A percentile compares a stretch with the other conserved stretches of the same genome.
Conservation (phyloP, 2,329 filamentous ascomycete genomes). For the Colletotrichum spaethianum region DNA sequence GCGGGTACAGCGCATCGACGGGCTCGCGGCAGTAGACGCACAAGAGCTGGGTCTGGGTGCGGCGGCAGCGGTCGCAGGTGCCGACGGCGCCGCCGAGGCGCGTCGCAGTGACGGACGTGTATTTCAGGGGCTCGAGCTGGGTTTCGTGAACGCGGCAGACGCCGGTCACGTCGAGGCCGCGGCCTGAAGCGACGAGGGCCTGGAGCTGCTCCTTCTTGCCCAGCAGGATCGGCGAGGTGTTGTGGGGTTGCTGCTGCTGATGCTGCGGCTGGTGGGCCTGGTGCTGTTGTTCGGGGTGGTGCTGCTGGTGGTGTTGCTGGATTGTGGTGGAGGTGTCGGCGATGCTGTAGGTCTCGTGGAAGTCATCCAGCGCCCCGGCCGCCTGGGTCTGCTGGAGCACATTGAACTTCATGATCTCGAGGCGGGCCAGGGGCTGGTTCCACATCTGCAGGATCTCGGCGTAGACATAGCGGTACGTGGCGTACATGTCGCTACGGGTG, state of each 20-base stretch:
- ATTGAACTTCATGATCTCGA: conserved; percentile 80
- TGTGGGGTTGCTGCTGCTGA: conserved; percentile 50
- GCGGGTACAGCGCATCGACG: conserved; percentile 70
- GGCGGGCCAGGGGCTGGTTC: conserved; percentile 72
- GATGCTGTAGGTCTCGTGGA: conserved; percentile 54
- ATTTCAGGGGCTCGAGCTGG: conserved; percentile 71
- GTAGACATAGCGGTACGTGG: conserved; percentile 75
- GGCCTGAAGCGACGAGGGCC: conserved; percentile 64
- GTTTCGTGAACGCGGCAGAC: conserved; percentile 75
- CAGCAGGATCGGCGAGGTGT: conserved; percentile 67
- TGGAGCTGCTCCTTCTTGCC: conserved; percentile 69
- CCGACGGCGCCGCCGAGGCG: conserved; percentile 64
- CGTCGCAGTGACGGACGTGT: conserved; percentile 56
- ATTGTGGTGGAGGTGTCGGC: conserved; percentile 50
- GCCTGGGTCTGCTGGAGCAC: conserved; percentile 66
- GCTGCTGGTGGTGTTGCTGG: conserved; percentile 49
- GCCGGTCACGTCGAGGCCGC: conserved; percentile 74
- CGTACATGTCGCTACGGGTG: conserved; percentile 63
- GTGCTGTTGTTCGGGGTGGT: conserved; percentile 49
- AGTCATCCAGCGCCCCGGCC: conserved; percentile 48
- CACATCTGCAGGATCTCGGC: conserved; percentile 79
- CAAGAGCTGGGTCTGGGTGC: conserved; percentile 69
- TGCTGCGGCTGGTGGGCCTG: conserved; percentile 36
- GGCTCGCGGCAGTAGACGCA: conserved; percentile 76
- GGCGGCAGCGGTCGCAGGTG: conserved; percentile 63